Conservation (phyloP, 2,329 filamentous ascomycete genomes). For the Hortaea sp. region DNA sequence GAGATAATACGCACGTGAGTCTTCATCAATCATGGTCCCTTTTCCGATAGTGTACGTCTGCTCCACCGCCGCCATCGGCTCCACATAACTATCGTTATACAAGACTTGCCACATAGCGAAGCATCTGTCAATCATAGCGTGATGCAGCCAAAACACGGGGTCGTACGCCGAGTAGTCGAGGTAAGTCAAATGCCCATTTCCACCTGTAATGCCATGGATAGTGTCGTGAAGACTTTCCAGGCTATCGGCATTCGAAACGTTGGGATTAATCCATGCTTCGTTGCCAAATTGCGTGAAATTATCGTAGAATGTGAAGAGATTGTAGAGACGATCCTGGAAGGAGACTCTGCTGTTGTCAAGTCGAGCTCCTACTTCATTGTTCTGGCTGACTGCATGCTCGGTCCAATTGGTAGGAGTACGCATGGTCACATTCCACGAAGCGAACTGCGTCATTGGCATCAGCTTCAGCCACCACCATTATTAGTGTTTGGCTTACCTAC, state of each 20-base stretch:
- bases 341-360: conserved; percentile 44
- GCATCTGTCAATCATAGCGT: conserved; percentile 62
- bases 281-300: conserved; percentile 62
- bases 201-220: conserved; percentile 45
- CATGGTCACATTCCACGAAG: conserved; percentile 50
- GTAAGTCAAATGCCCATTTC: conserved; percentile 58
- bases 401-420: conserved; percentile 41
- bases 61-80: conserved; percentile 41
- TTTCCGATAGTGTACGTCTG: conserved; percentile 51
- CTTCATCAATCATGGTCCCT: conserved; percentile 34
- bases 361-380: conserved; percentile 44
- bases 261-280: conserved; percentile 42
- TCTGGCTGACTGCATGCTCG: conserved; percentile 45
- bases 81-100: conserved; percentile 58
- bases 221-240: conserved; percentile 39
- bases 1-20: conserved; percentile 2
- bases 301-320: conserved; percentile 56
- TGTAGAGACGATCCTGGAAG: conserved; percentile 53
- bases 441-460: conserved; percentile 28
- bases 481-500: conserved; percentile 36
- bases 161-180: conserved; percentile 68
- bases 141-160: conserved; percentile 69
- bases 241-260: conserved; percentile 48
- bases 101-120: conserved; percentile 70
- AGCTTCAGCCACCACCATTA: not conserved